Evolutionary conservation across 2,329 filamentous ascomycete genomes (phyloP), one percentile per base, ranked within the genome.

Genomic region (Canariomyces notabilis): DNA sequence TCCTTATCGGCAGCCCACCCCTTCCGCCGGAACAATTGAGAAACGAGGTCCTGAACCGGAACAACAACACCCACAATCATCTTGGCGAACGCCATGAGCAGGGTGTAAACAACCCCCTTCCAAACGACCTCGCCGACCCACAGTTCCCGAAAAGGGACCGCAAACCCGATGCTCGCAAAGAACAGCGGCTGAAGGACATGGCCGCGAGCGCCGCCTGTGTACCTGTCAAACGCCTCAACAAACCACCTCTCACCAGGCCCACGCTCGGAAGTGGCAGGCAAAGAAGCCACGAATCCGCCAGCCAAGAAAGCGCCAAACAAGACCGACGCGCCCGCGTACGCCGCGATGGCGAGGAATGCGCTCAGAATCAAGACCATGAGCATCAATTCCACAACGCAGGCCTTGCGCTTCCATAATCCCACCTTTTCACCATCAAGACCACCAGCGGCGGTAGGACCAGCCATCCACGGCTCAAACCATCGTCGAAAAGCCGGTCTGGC

Each of bases 121-220:
- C 85, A 93, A 2, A 89, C 65, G 0, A 86, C 72, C 0, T 66
- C 58, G 0, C 77, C 77, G 0, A 62, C 61, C 56, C 89, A 91
- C 72, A 93, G 80, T 5, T 77, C 66, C 0, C 75, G 78, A 22
- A 91, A 83, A 0, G 87, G 87, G 1, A 93, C 85, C 0, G 86
- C 83, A 59, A 91, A 90, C 0, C 87, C 87, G 29, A 91, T 84
- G 0, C 76, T 79, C 1, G 76, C 85, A 57, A 90, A 90, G 65
- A 90, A 89, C 47, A 88, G 75, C 0, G 86, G 85, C 40, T 79
- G 79, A 0, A 90, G 61, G 0, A 89, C 68, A 7, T 68, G 68
- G 2, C 76, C 54, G 0, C 73, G 61, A 0, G 63, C 57, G 2
- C 64, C 56, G 2, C 53, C 52, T 46, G 71, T 74, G 55, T 71